Evolutionary conservation across 208 protist species (phyloP).

Genomic region (Trypanosoma avium): DNA sequence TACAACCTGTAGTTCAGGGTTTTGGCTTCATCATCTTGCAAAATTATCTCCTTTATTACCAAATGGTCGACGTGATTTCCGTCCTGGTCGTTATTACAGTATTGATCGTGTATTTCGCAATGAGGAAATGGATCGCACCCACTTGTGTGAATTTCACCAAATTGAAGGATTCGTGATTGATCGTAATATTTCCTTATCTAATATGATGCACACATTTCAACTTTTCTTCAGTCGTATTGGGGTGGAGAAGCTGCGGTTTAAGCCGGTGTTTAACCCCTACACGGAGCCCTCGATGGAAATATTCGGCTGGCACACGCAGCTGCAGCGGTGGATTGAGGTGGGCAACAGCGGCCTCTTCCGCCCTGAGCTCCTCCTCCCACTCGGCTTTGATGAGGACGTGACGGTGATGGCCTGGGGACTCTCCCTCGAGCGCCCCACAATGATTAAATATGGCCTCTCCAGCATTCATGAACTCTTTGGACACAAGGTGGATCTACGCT

Average conservation of each 20-base stretch:
- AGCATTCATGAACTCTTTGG: slow-evolving; percentile 99
- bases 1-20: slow-evolving; percentile 98
- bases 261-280: slow-evolving; percentile 99
- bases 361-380: slow-evolving; percentile 98
- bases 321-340: slow-evolving; percentile 98
- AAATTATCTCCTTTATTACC: slow-evolving; percentile 47
- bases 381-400: slow-evolving; percentile 98
- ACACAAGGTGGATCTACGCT: slow-evolving; percentile 88
- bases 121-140: slow-evolving; percentile 99
- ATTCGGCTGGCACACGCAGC: slow-evolving; percentile 95
- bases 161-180: slow-evolving; percentile 99
- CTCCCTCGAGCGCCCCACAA: slow-evolving; percentile 99
- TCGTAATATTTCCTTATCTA: slow-evolving; percentile 95
- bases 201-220: slow-evolving; percentile 99
- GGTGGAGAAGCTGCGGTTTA: slow-evolving; percentile 98
- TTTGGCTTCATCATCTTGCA: slow-evolving; percentile 96
- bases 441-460: slow-evolving; percentile 99
- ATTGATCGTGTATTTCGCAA: slow-evolving; percentile 99
- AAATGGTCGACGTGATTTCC: slow-evolving; percentile 85
- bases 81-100: slow-evolving; percentile 98
- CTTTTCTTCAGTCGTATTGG: slow-evolving; percentile 98
- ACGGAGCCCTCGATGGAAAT: slow-evolving; percentile 99
- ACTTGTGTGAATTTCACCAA: slow-evolving; percentile 99
- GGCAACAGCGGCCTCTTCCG: slow-evolving; percentile 99
- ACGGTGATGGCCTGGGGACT: slow-evolving; percentile 99